phyloP scores from a whole-genome alignment of 2,329 filamentous ascomycete species.

The Simplicillium aogashimaense region DNA sequence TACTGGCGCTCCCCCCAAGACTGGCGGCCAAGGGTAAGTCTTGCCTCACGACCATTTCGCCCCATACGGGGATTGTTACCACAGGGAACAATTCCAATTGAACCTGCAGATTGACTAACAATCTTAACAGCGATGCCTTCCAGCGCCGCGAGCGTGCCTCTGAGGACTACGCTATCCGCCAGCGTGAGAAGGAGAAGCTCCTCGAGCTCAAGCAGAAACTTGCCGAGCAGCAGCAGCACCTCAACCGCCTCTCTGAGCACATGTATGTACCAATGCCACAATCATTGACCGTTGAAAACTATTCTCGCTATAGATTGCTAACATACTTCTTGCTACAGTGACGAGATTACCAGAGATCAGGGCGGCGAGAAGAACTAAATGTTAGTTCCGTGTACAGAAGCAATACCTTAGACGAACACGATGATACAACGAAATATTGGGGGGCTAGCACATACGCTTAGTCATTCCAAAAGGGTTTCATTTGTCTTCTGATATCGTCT shows the following conservation, averaged over 20 bases:
- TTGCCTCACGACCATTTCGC: neutral
- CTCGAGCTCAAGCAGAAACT: slow-evolving; percentile 64
- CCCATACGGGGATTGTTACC: neutral
- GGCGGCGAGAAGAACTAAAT: slow-evolving; percentile 56
- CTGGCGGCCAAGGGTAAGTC: slow-evolving; percentile 43
- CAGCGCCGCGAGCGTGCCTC: slow-evolving; percentile 80
- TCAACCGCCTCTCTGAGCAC: slow-evolving; percentile 76
- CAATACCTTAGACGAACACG: neutral
- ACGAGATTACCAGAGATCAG: slow-evolving; percentile 66
- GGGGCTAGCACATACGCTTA: neutral
- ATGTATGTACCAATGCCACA: slow-evolving; percentile 49
- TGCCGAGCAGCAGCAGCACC: slow-evolving; percentile 67
- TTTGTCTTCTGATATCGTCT: slow-evolving; percentile 12
- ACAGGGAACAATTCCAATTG: neutral
- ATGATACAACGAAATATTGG: neutral
- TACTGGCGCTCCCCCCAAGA: slow-evolving; percentile 49
- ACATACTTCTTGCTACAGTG: slow-evolving; percentile 34
- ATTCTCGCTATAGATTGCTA: neutral
- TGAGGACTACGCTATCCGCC: slow-evolving; percentile 76
- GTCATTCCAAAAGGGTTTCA: too few species aligned
- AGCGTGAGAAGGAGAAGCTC: slow-evolving; percentile 89
- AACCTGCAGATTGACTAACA: neutral
- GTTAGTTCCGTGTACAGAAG: neutral
- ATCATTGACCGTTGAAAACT: neutral
- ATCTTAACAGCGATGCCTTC: slow-evolving; percentile 66